Percentiles rank a stretch among this genome's conserved stretches.
Conservation (phyloP, 192 early-diverging fungal species). For the Backusella sp. region DNA sequence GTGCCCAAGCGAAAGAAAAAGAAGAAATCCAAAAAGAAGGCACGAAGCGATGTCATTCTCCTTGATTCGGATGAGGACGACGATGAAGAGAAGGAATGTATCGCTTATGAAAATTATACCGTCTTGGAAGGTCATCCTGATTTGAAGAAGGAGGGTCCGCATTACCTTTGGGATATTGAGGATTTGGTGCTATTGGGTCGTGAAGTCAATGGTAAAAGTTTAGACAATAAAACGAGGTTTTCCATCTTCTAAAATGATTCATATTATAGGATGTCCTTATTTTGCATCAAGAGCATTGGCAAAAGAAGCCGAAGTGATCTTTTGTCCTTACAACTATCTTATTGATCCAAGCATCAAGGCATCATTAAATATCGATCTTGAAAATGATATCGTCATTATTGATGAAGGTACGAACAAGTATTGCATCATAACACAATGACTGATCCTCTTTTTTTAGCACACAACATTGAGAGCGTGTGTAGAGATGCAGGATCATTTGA, state of each 20-base stretch:
- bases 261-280: constrained; percentile 46
- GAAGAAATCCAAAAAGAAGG: background rate
- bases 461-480: constrained; percentile 59
- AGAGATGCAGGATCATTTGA: constrained; percentile 52
- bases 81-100: constrained; percentile 21
- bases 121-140: constrained; percentile 12
- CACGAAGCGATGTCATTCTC: background rate
- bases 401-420: constrained; percentile 43
- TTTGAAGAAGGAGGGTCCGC: background rate
- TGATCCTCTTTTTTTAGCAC: constrained; percentile 28
- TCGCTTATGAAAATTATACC: background rate
- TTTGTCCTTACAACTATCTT: constrained; percentile 69
- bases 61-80: background rate
- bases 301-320: constrained; percentile 50
- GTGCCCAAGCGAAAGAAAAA: background rate
- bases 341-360: constrained; percentile 52
- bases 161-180: constrained; percentile 57
- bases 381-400: constrained; percentile 51
- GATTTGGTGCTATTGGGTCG: constrained; percentile 48
- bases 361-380: constrained; percentile 47
- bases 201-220: background rate
- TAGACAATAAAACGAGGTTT: too few species aligned
- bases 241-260: too few species aligned
- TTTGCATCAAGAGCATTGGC: constrained; percentile 50
- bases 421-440: background rate